Base-by-base conservation (phyloP, 805 yeast species). In the Kazachstania kunashirensis region DNA sequence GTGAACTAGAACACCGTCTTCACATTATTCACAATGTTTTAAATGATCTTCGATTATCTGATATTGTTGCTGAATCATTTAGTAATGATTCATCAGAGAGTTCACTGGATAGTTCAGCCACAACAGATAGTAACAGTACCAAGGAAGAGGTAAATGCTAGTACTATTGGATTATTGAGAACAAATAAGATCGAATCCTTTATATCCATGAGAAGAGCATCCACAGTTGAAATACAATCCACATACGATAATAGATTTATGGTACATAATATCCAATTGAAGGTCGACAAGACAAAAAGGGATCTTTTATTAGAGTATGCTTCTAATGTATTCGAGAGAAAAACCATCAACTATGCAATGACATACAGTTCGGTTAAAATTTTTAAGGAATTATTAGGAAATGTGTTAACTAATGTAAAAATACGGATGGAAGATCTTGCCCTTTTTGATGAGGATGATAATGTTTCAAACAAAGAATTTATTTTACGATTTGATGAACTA, bases 171-270 rank as follows among this genome's bases (percentile, higher is more conserved):
- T 28, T 49, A 2, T 31, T 39, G 3, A 45, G 52, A 26, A 38
- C 52, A 2, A 42, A 44, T 13, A 54, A 62, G 0, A 43, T 56
- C 6, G 55, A 55, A 17, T 57, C 63, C 0, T 56, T 58, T 28
- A 43, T 52, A 19, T 46, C 55, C 2, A 51, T 59, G 59, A 53
- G 59, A 36, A 34, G 43, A 8, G 53, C 49, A 7, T 48, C 62
- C 1, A 47, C 52, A 9, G 36, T 55, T 2, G 40, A 51, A 9
- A 46, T 42, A 4, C 48, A 50, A 6, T 55, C 65, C 43, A 37
- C 52, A 7, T 78, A 70, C 53, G 76, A 73, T 44, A 78, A 77
- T 45, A 54, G 79, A 34, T 77, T 75, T 46, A 67, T 75, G 42
- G 53, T 76, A 15, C 79, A 77, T 41, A 69, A 72, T 39, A 55